These are phyloP conservation scores for Geum urbanum DNA, from an alignment of 306 rosid species.

Conservation along the genomic window DNA sequence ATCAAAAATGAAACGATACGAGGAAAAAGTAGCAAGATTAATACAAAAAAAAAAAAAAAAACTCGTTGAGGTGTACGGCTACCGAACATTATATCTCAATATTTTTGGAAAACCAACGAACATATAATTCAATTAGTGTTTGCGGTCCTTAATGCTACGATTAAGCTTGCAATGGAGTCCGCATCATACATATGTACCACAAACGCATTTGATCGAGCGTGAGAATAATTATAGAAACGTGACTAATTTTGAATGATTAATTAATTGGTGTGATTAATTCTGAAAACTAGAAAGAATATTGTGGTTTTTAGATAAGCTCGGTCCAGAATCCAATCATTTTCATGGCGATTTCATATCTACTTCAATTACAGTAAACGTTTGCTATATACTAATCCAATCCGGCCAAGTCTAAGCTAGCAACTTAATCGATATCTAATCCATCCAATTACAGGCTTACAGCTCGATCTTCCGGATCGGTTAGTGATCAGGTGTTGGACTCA, in stretches of 20 bases:
- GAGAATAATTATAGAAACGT: background rate
- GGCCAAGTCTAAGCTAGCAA: background rate
- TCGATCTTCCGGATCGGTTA: background rate
- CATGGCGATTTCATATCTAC: background rate
- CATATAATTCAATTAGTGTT: too few species aligned
- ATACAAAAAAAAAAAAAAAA: too few species aligned
- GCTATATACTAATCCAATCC: background rate
- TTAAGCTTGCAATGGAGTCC: background rate
- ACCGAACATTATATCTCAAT: too few species aligned
- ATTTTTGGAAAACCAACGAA: too few species aligned
- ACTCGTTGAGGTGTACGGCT: too few species aligned
- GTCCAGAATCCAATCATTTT: background rate
- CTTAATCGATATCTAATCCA: background rate
- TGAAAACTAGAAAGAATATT: background rate
- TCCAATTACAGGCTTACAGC: background rate
- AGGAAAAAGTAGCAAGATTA: too few species aligned
- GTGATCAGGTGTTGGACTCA: background rate
- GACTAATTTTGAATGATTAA: background rate
- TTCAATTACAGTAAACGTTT: background rate
- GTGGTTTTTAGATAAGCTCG: background rate
- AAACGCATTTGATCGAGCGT: background rate
- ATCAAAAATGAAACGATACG: too few species aligned
- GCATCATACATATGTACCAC: conserved; percentile 8
- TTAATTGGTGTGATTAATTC: background rate
- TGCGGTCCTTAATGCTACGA: too few species aligned